Percentiles rank a stretch among this genome's conserved stretches.
These are phyloP conservation scores for Aspergillus calidoustus DNA, from an alignment of 2,329 filamentous ascomycete genomes.

Conservation along the genomic window DNA sequence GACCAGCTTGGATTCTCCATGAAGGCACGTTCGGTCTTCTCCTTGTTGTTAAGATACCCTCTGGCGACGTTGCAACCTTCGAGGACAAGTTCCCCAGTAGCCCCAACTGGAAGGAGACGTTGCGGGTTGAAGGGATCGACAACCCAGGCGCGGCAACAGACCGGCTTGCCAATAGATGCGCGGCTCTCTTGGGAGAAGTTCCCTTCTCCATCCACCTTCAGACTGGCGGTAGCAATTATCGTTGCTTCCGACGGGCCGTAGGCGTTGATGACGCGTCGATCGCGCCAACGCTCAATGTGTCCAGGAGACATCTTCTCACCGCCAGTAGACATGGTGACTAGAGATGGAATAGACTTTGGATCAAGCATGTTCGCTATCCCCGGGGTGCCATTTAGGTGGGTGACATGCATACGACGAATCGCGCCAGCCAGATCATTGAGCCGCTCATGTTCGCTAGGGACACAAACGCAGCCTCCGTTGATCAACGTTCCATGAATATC, in stretches of 20 bases:
- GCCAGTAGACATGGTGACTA: conserved; percentile 47
- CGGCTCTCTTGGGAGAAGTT: conserved; percentile 33
- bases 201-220: conserved; percentile 36
- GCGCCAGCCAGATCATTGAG: conserved; percentile 55
- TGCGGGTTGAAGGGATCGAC: conserved; percentile 43
- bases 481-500: conserved; percentile 61
- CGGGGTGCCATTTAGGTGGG: conserved; percentile 62
- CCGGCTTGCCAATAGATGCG: conserved; percentile 38
- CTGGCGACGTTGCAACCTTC: conserved; percentile 52
- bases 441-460: conserved; percentile 57
- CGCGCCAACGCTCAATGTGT: conserved; percentile 51
- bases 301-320: conserved; percentile 51
- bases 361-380: conserved; percentile 57
- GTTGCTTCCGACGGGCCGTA: conserved; percentile 49
- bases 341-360: conserved; percentile 51
- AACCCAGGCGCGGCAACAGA: conserved; percentile 43
- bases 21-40: conserved; percentile 40
- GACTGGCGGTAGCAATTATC: conserved; percentile 36
- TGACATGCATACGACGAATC: conserved; percentile 57
- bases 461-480: conserved; percentile 64
- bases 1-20: conserved; percentile 40
- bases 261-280: conserved; percentile 49
- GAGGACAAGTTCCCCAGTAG: conserved; percentile 53
- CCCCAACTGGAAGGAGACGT: conserved; percentile 49
- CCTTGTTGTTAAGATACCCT: conserved; percentile 47